These are phyloP conservation scores for Cenococcum geophilum DNA, from an alignment of 495 filamentous ascomycete genomes.

Conservation along the genomic window DNA sequence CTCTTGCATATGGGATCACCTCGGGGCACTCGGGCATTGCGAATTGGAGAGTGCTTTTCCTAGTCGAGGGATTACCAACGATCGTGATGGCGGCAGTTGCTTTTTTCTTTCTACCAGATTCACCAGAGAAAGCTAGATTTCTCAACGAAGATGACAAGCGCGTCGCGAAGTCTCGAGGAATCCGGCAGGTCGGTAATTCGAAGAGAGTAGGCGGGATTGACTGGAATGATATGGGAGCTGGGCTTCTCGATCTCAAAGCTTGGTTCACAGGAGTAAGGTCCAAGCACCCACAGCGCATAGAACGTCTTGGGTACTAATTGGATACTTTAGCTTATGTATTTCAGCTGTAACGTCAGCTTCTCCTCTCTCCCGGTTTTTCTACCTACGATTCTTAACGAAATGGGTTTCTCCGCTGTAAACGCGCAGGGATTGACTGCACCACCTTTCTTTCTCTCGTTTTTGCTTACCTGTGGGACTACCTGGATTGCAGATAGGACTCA, in stretches of 20 bases:
- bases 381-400: slow-evolving; percentile 68
- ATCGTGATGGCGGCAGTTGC: slow-evolving; percentile 58
- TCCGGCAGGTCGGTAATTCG: slow-evolving; percentile 57
- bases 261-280: slow-evolving; percentile 51
- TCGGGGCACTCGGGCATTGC: slow-evolving; percentile 59
- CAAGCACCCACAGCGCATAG: not conserved
- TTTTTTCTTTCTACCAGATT: slow-evolving; percentile 67
- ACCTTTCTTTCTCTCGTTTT: slow-evolving; percentile 71
- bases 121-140: slow-evolving; percentile 61
- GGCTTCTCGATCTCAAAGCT: slow-evolving; percentile 57
- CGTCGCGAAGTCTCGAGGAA: slow-evolving; percentile 57
- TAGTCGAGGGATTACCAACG: slow-evolving; percentile 75
- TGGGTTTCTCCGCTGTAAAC: slow-evolving; percentile 67
- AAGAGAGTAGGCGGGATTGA: slow-evolving; percentile 48
- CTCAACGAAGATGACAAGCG: slow-evolving; percentile 63
- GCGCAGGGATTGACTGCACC: slow-evolving; percentile 77
- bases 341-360: slow-evolving; percentile 62
- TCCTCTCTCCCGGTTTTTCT: slow-evolving; percentile 83
- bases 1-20: slow-evolving; percentile 77
- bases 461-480: slow-evolving; percentile 59
- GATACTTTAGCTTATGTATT: slow-evolving; percentile 49
- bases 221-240: slow-evolving; percentile 53
- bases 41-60: slow-evolving; percentile 75
- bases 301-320: not conserved
- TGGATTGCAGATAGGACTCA: slow-evolving; percentile 67